Evolutionary conservation across 2,329 filamentous ascomycete genomes (phyloP).

Genomic region (Cercospora citrullina): DNA sequence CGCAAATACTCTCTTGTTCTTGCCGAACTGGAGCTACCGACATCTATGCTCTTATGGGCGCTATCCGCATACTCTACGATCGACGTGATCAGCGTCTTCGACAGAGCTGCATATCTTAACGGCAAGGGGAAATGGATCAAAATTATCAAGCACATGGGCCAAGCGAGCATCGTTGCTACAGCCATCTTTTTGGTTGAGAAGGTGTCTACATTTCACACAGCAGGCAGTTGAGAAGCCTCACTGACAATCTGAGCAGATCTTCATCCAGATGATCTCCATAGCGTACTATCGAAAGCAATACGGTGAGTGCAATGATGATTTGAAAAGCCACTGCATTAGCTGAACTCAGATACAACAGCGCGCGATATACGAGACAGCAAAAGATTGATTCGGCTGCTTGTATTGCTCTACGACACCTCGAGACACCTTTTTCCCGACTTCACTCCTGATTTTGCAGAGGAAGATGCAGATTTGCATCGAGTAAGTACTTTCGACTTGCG

Average conservation of each 20-base stretch:
- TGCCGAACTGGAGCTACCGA: conserved; percentile 59
- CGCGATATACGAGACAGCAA: conserved; percentile 76
- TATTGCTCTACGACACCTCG: conserved; percentile 78
- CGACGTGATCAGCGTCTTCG: conserved; percentile 40
- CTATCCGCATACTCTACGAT: conserved; percentile 64
- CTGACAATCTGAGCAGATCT: conserved; percentile 22
- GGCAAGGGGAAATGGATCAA: conserved; percentile 27
- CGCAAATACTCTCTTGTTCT: conserved; percentile 69
- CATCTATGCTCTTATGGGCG: conserved; percentile 69
- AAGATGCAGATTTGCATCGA: conserved; percentile 79
- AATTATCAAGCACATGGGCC: conserved; percentile 57
- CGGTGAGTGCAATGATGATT: conserved; percentile 31
- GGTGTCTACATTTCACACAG: conserved; percentile 36
- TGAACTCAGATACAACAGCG: conserved; percentile 37
- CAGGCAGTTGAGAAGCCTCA: not conserved
- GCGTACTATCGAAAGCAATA: conserved; percentile 73
- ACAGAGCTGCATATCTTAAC: conserved; percentile 22
- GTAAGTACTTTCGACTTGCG: conserved; percentile 58
- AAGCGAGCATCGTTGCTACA: conserved; percentile 59
- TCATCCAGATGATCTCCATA: conserved; percentile 70
- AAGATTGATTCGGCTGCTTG: conserved; percentile 68
- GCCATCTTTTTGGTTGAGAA: conserved; percentile 67
- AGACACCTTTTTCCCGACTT: conserved; percentile 79
- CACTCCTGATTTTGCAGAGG: conserved; percentile 73
- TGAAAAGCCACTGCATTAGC: conserved; percentile 39